These are phyloP conservation scores for Diaporthe ilicicola DNA, from an alignment of 2,329 filamentous ascomycete species.

Conservation along the genomic window DNA sequence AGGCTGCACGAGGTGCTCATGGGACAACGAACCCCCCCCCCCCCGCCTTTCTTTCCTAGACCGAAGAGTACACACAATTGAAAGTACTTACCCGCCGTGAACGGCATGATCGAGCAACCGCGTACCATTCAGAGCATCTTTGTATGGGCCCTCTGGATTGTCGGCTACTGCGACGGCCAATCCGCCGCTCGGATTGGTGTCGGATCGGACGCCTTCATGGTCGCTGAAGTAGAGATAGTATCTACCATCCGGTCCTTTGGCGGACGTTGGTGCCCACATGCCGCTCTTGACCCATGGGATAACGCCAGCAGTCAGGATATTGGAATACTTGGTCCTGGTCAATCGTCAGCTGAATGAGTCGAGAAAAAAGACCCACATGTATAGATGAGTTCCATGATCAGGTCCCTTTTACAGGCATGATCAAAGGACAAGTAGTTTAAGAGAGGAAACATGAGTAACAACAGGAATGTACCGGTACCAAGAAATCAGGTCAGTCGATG, in stretches of 20 bases:
- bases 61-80: not conserved
- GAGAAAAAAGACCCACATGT: too few species aligned
- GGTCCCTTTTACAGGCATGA: not conserved
- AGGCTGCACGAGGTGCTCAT: not conserved
- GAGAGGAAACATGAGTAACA: too few species aligned
- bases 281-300: constrained; percentile 53
- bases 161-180: constrained; percentile 50
- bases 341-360: not conserved
- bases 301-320: constrained; percentile 48
- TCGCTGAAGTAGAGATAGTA: constrained; percentile 61
- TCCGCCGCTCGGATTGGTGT: constrained; percentile 45
- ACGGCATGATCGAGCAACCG: not conserved
- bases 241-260: constrained; percentile 47
- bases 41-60: too few species aligned
- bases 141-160: constrained; percentile 36
- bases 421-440: not conserved
- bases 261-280: constrained; percentile 56
- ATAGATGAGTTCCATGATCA: too few species aligned
- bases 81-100: not conserved
- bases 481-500: constrained; percentile 54
- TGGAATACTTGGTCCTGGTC: constrained; percentile 19
- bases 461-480: constrained; percentile 54
- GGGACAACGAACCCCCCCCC: too few species aligned
- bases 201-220: constrained; percentile 50
- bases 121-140: not conserved